Evolutionary conservation across 805 yeast genomes (phyloP).

Genomic region (Middelhovenomyces tepae): DNA sequence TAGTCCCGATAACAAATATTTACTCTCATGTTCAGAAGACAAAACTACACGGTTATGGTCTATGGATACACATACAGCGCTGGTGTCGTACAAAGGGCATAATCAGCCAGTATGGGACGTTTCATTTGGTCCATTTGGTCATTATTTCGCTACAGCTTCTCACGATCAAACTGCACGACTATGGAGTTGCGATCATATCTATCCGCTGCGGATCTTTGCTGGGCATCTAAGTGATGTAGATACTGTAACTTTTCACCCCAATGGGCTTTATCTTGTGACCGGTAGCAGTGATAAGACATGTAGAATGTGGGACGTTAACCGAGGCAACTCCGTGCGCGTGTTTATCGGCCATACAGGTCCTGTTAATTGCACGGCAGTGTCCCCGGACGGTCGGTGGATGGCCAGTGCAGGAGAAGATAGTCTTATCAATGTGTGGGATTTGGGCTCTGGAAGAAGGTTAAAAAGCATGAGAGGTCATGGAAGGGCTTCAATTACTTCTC

Average conservation of each 20-base stretch:
- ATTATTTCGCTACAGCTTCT: conserved; percentile 95
- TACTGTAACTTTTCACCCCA: conserved; percentile 91
- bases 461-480: conserved; percentile 96
- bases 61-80: conserved; percentile 75
- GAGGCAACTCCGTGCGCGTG: conserved; percentile 83
- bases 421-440: conserved; percentile 84
- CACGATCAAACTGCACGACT: conserved; percentile 96
- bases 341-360: conserved; percentile 93
- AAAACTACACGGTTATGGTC: conserved; percentile 92
- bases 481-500: conserved; percentile 70
- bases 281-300: conserved; percentile 94
- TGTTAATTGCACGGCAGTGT: conserved; percentile 72
- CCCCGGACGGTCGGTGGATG: conserved; percentile 96
- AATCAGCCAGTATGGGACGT: conserved; percentile 98
- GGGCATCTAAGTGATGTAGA: conserved; percentile 97
- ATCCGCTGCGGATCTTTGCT: conserved; percentile 91
- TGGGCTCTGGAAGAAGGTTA: conserved; percentile 79
- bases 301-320: conserved; percentile 94
- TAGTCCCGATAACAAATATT: conserved; percentile 78
- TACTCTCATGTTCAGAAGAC: conserved; percentile 83
- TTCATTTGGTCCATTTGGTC: conserved; percentile 87
- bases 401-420: conserved; percentile 95
- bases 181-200: conserved; percentile 97
- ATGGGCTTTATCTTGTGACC: conserved; percentile 86
- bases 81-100: conserved; percentile 94